Evolutionary conservation across 768 basidiomycete genomes (phyloP).

Genomic region (Hygrocybe punicea): DNA sequence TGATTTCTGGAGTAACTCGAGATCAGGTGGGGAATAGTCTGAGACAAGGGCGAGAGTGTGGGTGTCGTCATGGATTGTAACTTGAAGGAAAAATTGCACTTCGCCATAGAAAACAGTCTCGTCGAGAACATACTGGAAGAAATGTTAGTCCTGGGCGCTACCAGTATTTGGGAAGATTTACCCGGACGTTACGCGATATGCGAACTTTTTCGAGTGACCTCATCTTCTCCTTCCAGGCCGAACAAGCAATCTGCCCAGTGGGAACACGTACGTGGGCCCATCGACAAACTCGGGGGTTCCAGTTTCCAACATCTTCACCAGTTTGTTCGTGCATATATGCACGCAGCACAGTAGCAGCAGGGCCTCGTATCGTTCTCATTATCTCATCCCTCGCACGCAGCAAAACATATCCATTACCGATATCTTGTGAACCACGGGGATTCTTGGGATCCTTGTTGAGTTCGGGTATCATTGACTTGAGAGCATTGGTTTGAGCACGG

Average conservation of each 20-base stretch:
- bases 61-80: too few relatives aligned
- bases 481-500: slow-evolving; percentile 1
- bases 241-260: slow-evolving; percentile 23
- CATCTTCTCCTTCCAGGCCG: slow-evolving; percentile 17
- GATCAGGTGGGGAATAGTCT: too few relatives aligned
- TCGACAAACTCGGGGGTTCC: slow-evolving; percentile 9
- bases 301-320: slow-evolving; percentile 8
- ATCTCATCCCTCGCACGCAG: not conserved
- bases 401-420: slow-evolving; percentile 1
- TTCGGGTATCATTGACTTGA: not conserved
- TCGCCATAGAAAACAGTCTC: slow-evolving; percentile 3
- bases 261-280: slow-evolving; percentile 27
- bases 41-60: too few relatives aligned
- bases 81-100: slow-evolving; percentile 18
- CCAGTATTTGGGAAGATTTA: not conserved
- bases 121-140: not conserved
- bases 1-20: too few relatives aligned
- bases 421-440: not conserved
- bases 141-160: not conserved
- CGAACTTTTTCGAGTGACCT: not conserved
- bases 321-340: not conserved
- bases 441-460: slow-evolving; percentile 11
- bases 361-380: not conserved
- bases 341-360: slow-evolving; percentile 19
- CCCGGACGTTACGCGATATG: not conserved